Base-by-base conservation (phyloP, 768 basidiomycete species). In the Amanita inopinata region DNA sequence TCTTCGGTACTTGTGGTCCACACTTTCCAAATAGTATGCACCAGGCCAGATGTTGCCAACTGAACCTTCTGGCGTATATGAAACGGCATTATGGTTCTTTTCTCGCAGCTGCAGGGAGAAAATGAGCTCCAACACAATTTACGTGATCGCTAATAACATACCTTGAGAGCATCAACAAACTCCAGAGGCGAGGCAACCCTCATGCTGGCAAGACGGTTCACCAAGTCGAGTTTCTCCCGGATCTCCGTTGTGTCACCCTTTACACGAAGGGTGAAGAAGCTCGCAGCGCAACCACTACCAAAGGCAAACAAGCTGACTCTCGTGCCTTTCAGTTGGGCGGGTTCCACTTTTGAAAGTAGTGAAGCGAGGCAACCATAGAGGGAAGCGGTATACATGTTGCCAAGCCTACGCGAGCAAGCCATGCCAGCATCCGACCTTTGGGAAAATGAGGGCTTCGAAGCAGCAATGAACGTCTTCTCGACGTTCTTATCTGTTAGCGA, bases 351-450 rank as follows among this genome's bases (percentile, higher is more conserved):
- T 33, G 85, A 75, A 32, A 99, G 57, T 20, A 98, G 69, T 5
- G 87, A 90, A 28, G 93, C 86, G 46, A 99, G 78, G 51, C 91
- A 92, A 33, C 90, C 92, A 59, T 93, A 98, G 8, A 99, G 71
- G 11, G 90, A 93, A 10, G 84, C 96, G 9, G 96, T 94, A 74
- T 99, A 97, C 84, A 92, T 94, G 78, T 99, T 98, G 10, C 96
- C 96, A 50, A 94, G 78, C 33, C 92, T 81, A 57, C 79, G 77
- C 19, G 92, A 90, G 67, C 83, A 85, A 43, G 80, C 78, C 78
- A 94, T 92, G 18, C 70, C 73, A 5, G 90, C 86, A 49, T 78
- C 78, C 14, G 91, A 83, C 56, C 82, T 80, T 49, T 73, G 65
- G 46, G 74, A 72, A 64, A 90, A 96, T 14, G 74, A 70, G 5